Base-by-base conservation (phyloP, 129 eudicot species). In the Mikania micrantha region DNA sequence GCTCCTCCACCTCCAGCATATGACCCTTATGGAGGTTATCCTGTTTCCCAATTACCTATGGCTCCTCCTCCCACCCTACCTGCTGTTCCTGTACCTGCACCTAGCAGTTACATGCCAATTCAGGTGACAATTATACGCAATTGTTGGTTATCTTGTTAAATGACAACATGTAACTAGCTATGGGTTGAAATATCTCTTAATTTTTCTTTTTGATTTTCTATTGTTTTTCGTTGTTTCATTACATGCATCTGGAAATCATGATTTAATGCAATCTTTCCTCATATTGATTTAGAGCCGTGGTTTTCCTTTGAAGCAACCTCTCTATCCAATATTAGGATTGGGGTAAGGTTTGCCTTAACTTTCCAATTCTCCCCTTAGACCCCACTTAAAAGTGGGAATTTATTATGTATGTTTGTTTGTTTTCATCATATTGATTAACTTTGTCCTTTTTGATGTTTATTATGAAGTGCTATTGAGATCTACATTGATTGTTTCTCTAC, bases 11-110 rank as follows among this genome's bases (percentile, higher is more conserved):
- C 95, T 5, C 99, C 99, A 31, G 90, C 85, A 32, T 94, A 89
- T 70, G 93, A 89, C 65, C 90, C 99, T 49, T 93, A 93, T 72
- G 96, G 80, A 27, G 95, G 90, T 60, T 93, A 89, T 89, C 79
- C 88, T 69, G 86, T 86, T 70, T 81, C 99, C 70, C 95, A 89
- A 27, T 85, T 86, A 59, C 86, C 86, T 25, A 85, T 88, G 88
- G 85, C 90, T 74, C 76, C 95, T 78, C 96, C 92, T n/a, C 91
- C 91, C 66, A 83, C 92, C 56, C 96, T 84, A 42, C 93, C 98
- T 32, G 83, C 92, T 63, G 82, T 94, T 64, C 95, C 88, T 63
- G 80, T 84, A 63, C 83, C 91, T 32, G 93, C 96, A 71, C 96
- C 96, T 31, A 89, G 86, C 85, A 93, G 85, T 75, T 93, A 89